phyloP scores from a whole-genome alignment of 1,139 yeast species.

The Yamadazyma oceani region DNA sequence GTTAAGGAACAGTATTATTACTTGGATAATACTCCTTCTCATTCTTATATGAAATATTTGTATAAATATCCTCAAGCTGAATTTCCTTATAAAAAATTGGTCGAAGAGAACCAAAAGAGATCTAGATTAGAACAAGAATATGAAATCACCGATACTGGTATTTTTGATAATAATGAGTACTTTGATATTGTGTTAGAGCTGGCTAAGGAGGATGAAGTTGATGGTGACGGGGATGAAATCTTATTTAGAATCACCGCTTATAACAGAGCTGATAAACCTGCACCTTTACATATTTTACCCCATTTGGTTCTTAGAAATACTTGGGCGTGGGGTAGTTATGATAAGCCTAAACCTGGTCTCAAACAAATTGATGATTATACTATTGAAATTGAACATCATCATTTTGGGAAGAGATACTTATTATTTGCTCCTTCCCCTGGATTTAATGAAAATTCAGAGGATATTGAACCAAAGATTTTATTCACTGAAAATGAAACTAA shows the following conservation, averaged over 20 bases:
- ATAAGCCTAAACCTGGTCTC: slow-evolving; percentile 56
- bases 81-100: slow-evolving; percentile 80
- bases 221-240: slow-evolving; percentile 85
- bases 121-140: slow-evolving; percentile 65
- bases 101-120: slow-evolving; percentile 67
- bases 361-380: slow-evolving; percentile 44
- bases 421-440: slow-evolving; percentile 93
- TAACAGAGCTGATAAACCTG: slow-evolving; percentile 79
- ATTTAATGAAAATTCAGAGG: slow-evolving; percentile 52
- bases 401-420: slow-evolving; percentile 69
- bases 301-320: slow-evolving; percentile 87
- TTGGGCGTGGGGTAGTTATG: slow-evolving; percentile 84
- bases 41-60: slow-evolving; percentile 87
- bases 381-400: slow-evolving; percentile 64
- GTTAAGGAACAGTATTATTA: slow-evolving; percentile 83
- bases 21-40: slow-evolving; percentile 90
- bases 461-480: slow-evolving; percentile 71
- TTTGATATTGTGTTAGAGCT: slow-evolving; percentile 89
- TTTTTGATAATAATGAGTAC: slow-evolving; percentile 77
- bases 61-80: slow-evolving; percentile 88
- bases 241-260: slow-evolving; percentile 87
- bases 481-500: slow-evolving; percentile 94
- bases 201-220: slow-evolving; percentile 85
- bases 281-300: slow-evolving; percentile 86
- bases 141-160: slow-evolving; percentile 74